phyloP scores from a whole-genome alignment of 352 stramenopile genomes.

The Hyaloperonospora arabidopsidis region DNA sequence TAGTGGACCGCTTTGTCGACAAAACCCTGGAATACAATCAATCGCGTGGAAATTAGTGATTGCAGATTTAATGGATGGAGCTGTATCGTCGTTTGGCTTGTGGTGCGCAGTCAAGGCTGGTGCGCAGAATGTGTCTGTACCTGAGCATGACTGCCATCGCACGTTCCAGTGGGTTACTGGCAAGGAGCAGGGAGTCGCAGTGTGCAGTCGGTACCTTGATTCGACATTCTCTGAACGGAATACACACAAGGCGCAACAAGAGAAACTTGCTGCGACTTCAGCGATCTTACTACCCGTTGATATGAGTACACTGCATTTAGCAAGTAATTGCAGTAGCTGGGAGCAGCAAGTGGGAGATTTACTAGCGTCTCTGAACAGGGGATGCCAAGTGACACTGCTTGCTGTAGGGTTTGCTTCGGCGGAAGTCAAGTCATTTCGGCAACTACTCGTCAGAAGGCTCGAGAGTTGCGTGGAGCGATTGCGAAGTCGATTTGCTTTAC shows the following conservation, averaged over 20 bases:
- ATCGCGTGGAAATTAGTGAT: slow-evolving; percentile 67
- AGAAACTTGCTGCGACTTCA: slow-evolving; percentile 41
- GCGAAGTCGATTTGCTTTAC: slow-evolving; percentile 15
- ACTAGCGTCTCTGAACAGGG: slow-evolving; percentile 24
- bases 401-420: slow-evolving; percentile 37
- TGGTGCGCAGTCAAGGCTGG: slow-evolving; percentile 63
- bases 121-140: slow-evolving; percentile 25
- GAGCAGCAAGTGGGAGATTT: slow-evolving; percentile 36
- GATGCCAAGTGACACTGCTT: slow-evolving; percentile 30
- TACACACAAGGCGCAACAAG: slow-evolving; percentile 11
- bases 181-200: slow-evolving; percentile 18
- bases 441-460: slow-evolving; percentile 19
- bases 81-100: slow-evolving; percentile 53
- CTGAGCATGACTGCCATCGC: slow-evolving; percentile 23
- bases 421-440: slow-evolving; percentile 18
- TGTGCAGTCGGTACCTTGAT: slow-evolving; percentile 63
- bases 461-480: slow-evolving; percentile 26
- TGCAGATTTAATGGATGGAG: slow-evolving; percentile 53
- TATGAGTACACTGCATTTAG: slow-evolving; percentile 34
- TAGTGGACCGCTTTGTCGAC: slow-evolving; percentile 18
- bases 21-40: slow-evolving; percentile 13
- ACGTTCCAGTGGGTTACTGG: slow-evolving; percentile 18
- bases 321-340: slow-evolving; percentile 28
- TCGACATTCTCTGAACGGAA: slow-evolving; percentile 24
- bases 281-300: slow-evolving; percentile 52